Percentiles rank a stretch among this genome's conserved stretches.
Evolutionary conservation across 2,329 filamentous ascomycete genomes (phyloP).

Genomic region (Fonsecaea monophora): DNA sequence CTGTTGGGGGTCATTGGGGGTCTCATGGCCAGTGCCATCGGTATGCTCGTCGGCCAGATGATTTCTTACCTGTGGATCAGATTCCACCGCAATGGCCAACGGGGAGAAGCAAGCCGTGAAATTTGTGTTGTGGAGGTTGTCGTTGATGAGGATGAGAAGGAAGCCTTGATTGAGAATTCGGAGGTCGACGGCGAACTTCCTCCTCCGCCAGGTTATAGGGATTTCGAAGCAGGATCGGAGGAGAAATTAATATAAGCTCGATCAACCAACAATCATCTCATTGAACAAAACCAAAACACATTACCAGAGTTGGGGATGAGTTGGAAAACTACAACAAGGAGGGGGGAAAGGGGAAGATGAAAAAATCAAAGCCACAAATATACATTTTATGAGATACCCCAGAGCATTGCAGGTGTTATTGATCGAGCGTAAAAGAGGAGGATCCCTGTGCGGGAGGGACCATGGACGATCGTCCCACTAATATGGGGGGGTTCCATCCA

Average conservation of each 20-base stretch:
- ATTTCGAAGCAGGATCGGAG: slow-evolving; percentile 39
- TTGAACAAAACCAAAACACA: not conserved
- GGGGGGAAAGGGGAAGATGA: not conserved
- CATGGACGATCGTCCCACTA: not conserved
- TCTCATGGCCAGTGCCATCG: slow-evolving; percentile 53
- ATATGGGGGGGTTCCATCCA: not conserved
- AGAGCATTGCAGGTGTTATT: slow-evolving; percentile 28
- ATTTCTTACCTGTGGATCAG: slow-evolving; percentile 55
- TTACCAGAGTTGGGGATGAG: not conserved
- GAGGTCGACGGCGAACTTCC: slow-evolving; percentile 42
- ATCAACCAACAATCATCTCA: not conserved
- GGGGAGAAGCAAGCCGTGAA: slow-evolving; percentile 38
- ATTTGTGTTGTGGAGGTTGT: slow-evolving; percentile 45
- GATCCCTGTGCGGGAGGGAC: not conserved
- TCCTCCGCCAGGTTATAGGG: slow-evolving; percentile 47
- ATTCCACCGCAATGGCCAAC: slow-evolving; percentile 43
- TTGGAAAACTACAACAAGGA: not conserved
- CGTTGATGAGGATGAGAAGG: slow-evolving; percentile 47
- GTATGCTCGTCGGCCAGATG: slow-evolving; percentile 56
- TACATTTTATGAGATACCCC: slow-evolving; percentile 28
- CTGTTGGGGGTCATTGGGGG: slow-evolving; percentile 54
- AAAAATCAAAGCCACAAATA: slow-evolving; percentile 1
- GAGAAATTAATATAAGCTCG: slow-evolving; percentile 39
- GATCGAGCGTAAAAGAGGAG: not conserved
- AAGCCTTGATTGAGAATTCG: slow-evolving; percentile 45